Evolutionary conservation across 2,329 filamentous ascomycete genomes (phyloP).

Genomic region (Aspergillus ochraceus): DNA sequence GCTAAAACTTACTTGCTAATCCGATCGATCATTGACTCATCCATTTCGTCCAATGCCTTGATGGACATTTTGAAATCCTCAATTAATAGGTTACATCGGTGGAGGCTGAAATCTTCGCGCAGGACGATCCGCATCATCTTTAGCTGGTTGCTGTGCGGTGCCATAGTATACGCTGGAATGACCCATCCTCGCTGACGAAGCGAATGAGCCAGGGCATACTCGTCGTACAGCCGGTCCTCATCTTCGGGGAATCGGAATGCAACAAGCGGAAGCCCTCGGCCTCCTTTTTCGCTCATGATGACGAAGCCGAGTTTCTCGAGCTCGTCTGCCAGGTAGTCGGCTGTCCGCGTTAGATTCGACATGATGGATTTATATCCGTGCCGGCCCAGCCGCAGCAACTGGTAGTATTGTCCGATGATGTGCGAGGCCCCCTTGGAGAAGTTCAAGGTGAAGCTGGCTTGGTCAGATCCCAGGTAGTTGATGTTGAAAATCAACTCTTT

Average conservation of each 20-base stretch:
- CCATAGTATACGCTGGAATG: conserved; percentile 95
- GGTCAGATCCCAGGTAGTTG: conserved; percentile 70
- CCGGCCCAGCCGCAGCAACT: conserved; percentile 69
- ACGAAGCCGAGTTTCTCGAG: conserved; percentile 75
- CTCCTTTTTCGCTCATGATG: conserved; percentile 78
- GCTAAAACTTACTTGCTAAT: conserved; percentile 58
- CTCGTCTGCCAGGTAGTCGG: conserved; percentile 75
- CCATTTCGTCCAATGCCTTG: conserved; percentile 68
- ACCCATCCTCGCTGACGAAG: conserved; percentile 85
- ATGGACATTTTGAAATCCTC: conserved; percentile 74
- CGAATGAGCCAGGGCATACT: conserved; percentile 77
- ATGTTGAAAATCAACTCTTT: conserved; percentile 70
- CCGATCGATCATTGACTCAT: conserved; percentile 66
- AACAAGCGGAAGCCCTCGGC: conserved; percentile 79
- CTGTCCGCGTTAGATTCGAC: conserved; percentile 79
- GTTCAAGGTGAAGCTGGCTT: conserved; percentile 70
- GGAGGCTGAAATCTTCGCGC: conserved; percentile 82
- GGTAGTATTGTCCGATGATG: conserved; percentile 71
- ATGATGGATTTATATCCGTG: conserved; percentile 63
- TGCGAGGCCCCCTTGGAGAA: conserved; percentile 71
- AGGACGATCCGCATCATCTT: conserved; percentile 93
- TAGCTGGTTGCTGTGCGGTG: conserved; percentile 74
- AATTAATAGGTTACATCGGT: conserved; percentile 74
- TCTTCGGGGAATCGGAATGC: conserved; percentile 73
- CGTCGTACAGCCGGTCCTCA: conserved; percentile 61